Evolutionary conservation across 139 green algal genomes (phyloP).

Genomic region (Chlamydomonas schloesseri): DNA sequence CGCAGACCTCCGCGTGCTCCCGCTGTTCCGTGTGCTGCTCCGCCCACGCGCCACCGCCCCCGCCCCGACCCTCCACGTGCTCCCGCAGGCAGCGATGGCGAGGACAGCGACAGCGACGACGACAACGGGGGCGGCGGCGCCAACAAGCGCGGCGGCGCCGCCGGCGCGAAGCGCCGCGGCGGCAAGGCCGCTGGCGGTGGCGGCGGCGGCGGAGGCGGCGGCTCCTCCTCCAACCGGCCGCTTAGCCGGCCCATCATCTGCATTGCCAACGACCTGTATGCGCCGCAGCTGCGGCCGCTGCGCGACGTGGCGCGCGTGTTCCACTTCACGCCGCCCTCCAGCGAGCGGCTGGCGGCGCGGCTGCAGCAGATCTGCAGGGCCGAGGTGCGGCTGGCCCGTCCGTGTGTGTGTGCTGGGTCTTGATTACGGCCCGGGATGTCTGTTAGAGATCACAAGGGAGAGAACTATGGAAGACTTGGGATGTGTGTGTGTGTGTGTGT

Average conservation of each 20-base stretch:
- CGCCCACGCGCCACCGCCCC: no score
- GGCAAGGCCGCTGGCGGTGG: background rate
- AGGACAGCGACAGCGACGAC: background rate
- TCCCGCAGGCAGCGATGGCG: background rate
- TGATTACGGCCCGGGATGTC: no score
- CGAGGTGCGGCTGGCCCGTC: slow-evolving; percentile 67
- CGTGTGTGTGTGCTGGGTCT: background rate
- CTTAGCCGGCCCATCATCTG: slow-evolving; percentile 92
- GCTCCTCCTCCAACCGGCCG: background rate
- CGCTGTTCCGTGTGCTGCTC: no score
- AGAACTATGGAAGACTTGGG: no score
- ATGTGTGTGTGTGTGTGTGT: no score
- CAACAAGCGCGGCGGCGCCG: background rate
- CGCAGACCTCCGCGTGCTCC: no score
- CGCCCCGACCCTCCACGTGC: no score
- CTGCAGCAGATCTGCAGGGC: slow-evolving; percentile 71
- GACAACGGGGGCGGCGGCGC: background rate
- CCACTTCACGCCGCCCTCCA: slow-evolving; percentile 67
- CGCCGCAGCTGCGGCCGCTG: slow-evolving; percentile 88
- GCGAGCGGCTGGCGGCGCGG: slow-evolving; percentile 63
- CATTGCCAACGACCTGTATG: slow-evolving; percentile 98
- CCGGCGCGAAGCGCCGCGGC: background rate
- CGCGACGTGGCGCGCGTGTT: slow-evolving; percentile 84
- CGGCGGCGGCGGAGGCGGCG: background rate
- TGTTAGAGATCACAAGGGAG: no score